phyloP scores from a whole-genome alignment of 495 filamentous ascomycete species.

The Trichoderma virens region DNA sequence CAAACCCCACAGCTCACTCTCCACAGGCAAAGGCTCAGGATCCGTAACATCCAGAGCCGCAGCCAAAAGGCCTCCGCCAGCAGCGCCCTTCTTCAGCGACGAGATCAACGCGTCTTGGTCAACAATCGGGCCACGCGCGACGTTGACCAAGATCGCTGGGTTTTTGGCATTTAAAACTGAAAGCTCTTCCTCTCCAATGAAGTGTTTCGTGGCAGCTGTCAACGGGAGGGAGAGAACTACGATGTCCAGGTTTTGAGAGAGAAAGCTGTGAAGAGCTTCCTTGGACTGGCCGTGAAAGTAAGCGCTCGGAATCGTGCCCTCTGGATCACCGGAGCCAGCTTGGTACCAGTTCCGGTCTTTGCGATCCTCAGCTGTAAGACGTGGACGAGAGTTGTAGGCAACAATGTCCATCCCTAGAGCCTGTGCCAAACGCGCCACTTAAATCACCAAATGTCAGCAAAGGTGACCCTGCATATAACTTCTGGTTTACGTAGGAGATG shows the following conservation, averaged over 20 bases:
- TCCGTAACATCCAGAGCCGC: conserved; percentile 82
- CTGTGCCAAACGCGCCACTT: conserved; percentile 60
- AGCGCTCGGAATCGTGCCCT: conserved; percentile 58
- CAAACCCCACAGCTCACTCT: conserved; percentile 61
- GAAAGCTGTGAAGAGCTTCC: conserved; percentile 54
- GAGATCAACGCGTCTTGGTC: conserved; percentile 60
- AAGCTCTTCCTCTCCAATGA: conserved; percentile 61
- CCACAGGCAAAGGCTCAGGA: conserved; percentile 68
- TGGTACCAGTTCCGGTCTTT: conserved; percentile 56
- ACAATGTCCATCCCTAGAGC: conserved; percentile 74
- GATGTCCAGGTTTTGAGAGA: conserved; percentile 62
- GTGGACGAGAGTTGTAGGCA: conserved; percentile 67
- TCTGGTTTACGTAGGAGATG: not conserved
- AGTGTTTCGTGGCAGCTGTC: conserved; percentile 49
- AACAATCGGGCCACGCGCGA: conserved; percentile 64
- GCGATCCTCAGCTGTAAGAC: conserved; percentile 44
- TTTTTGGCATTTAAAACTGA: conserved; percentile 44
- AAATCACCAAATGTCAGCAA: conserved; percentile 18
- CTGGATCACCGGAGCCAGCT: conserved; percentile 68
- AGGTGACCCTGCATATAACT: not conserved
- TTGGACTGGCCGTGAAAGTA: conserved; percentile 67
- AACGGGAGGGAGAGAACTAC: conserved; percentile 72
- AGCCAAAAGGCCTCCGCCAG: conserved; percentile 42
- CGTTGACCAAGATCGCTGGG: conserved; percentile 62
- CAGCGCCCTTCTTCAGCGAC: conserved; percentile 47